Evolutionary conservation across 106 monocot genomes (phyloP).

Genomic region (Agapanthus africanus): DNA sequence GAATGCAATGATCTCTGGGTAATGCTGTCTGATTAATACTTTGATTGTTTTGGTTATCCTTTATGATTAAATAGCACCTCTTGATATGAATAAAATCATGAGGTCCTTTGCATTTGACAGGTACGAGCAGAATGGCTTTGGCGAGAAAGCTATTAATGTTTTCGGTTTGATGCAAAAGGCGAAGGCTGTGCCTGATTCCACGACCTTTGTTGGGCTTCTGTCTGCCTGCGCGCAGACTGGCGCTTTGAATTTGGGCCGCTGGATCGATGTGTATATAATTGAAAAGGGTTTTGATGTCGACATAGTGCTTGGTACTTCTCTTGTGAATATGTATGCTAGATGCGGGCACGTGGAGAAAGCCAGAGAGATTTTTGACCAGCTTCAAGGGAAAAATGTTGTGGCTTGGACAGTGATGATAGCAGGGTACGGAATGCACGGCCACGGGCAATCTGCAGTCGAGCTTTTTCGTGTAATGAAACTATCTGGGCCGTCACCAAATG

Average conservation of each 20-base stretch:
- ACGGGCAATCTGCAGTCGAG: conserved; percentile 28
- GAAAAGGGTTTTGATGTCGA: conserved; percentile 18
- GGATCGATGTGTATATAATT: conserved; percentile 23
- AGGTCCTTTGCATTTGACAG: no score
- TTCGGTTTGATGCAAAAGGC: conserved; percentile 23
- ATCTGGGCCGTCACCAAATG: conserved; percentile 25
- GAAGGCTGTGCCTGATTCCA: conserved; percentile 27
- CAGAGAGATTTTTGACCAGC: conserved; percentile 36
- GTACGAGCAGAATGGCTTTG: conserved; percentile 62
- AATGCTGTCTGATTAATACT: no score
- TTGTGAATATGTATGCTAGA: conserved; percentile 50
- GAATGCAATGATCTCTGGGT: conserved; percentile 30
- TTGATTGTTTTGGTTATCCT: no score
- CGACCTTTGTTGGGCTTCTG: conserved; percentile 37
- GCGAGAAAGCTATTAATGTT: conserved; percentile 21
- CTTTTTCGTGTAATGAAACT: conserved; percentile 34
- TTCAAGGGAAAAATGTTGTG: conserved; percentile 32
- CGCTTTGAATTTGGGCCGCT: conserved; percentile 25
- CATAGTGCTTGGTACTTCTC: conserved; percentile 29
- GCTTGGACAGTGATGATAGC: conserved; percentile 58
- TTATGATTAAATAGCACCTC: no score
- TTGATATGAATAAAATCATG: no score
- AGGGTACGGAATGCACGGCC: conserved; percentile 53
- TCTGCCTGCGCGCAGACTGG: conserved; percentile 49
- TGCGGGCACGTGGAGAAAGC: conserved; percentile 38